Evolutionary conservation across 257 asterid species (phyloP).

Genomic region (Jaltomata sinuosa): DNA sequence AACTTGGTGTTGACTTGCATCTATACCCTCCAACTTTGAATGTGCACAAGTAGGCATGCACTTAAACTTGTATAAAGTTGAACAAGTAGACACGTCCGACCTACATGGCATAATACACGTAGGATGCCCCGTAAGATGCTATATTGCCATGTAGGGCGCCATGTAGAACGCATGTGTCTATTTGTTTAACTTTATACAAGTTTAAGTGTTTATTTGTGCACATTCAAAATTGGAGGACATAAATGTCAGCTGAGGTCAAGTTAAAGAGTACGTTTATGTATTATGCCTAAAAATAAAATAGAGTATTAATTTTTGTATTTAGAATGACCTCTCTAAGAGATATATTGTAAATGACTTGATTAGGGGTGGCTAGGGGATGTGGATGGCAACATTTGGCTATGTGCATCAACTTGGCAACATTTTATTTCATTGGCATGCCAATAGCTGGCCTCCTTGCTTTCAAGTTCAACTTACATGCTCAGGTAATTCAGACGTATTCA

Average conservation of each 20-base stretch:
- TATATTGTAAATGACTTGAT: not conserved
- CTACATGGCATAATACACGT: too few relatives aligned
- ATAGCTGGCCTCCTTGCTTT: slow-evolving; percentile 51
- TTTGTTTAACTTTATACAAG: too few relatives aligned
- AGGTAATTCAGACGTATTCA: slow-evolving; percentile 17
- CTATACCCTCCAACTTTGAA: not conserved
- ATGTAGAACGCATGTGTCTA: too few relatives aligned
- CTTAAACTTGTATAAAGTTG: too few relatives aligned
- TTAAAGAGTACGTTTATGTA: too few relatives aligned
- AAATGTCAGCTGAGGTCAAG: not conserved
- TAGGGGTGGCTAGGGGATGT: slow-evolving; percentile 81
- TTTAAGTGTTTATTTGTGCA: not conserved
- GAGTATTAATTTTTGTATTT: not conserved
- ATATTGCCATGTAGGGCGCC: too few relatives aligned
- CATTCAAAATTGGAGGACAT: not conserved
- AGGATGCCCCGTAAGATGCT: too few relatives aligned
- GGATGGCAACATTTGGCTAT: slow-evolving; percentile 70
- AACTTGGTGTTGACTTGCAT: too few relatives aligned
- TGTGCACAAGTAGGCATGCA: too few relatives aligned
- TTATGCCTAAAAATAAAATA: not conserved
- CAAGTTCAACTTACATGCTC: slow-evolving; percentile 40
- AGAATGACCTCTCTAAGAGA: not conserved
- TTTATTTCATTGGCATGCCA: slow-evolving; percentile 61
- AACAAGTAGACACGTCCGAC: too few relatives aligned
- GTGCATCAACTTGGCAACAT: slow-evolving; percentile 47